These are phyloP conservation scores for Paecilomyces formosus DNA, from an alignment of 2,329 filamentous ascomycete genomes.

Conservation along the genomic window DNA sequence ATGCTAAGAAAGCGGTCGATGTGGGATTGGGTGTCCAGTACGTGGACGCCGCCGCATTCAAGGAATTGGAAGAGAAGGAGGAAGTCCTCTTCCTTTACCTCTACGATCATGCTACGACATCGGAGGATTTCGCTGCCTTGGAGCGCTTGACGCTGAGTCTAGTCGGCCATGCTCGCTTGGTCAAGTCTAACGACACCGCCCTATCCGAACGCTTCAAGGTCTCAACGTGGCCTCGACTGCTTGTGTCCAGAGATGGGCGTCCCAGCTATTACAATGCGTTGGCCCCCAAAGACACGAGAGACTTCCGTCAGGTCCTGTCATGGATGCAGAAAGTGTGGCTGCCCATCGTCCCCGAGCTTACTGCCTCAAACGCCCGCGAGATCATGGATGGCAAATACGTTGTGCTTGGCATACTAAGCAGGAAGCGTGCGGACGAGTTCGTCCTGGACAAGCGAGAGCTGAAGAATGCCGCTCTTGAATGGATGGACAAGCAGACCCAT, in stretches of 20 bases:
- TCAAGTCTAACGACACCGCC: slow-evolving; percentile 75
- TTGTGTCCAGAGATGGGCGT: slow-evolving; percentile 82
- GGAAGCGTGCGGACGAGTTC: slow-evolving; percentile 73
- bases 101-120: slow-evolving; percentile 90
- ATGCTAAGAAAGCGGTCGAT: slow-evolving; percentile 78
- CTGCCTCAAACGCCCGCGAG: slow-evolving; percentile 81
- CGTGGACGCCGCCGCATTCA: slow-evolving; percentile 68
- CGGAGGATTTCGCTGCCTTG: slow-evolving; percentile 82
- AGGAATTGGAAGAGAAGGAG: slow-evolving; percentile 80
- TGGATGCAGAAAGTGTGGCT: slow-evolving; percentile 99
- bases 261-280: slow-evolving; percentile 85
- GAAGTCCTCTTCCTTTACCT: slow-evolving; percentile 97
- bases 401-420: slow-evolving; percentile 81
- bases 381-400: slow-evolving; percentile 94
- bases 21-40: slow-evolving; percentile 70
- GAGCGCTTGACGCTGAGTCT: slow-evolving; percentile 80
- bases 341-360: slow-evolving; percentile 89
- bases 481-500: slow-evolving; percentile 94
- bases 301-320: slow-evolving; percentile 67
- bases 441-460: slow-evolving; percentile 73
- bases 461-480: slow-evolving; percentile 91
- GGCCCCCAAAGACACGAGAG: slow-evolving; percentile 85
- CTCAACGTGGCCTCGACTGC: slow-evolving; percentile 86
- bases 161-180: slow-evolving; percentile 83
- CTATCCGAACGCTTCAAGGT: slow-evolving; percentile 85